Evolutionary conservation across 768 basidiomycete genomes (phyloP).

Genomic region (Terana coerulea): DNA sequence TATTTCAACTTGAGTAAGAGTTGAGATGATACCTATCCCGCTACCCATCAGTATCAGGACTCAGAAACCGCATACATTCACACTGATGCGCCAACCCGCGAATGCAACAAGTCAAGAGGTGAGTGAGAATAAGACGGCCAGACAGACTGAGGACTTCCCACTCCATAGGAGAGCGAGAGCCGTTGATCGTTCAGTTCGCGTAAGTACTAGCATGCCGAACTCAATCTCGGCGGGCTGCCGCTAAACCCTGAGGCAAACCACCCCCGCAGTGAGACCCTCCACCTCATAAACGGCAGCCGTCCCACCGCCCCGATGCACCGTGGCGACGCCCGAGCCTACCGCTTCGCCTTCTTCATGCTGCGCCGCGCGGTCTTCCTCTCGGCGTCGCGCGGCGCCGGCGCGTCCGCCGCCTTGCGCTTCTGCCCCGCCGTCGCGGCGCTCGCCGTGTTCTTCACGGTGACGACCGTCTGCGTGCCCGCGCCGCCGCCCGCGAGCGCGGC

Average conservation of each 20-base stretch:
- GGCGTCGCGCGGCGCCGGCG: constrained; percentile 20
- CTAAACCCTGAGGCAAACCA: neutral
- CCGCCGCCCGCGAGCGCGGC: constrained; percentile 38
- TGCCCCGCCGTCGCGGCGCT: constrained; percentile 30
- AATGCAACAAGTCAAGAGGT: too few relatives aligned
- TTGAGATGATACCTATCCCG: too few relatives aligned
- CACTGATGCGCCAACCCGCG: too few relatives aligned
- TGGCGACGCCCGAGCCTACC: too few relatives aligned
- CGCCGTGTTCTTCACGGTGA: constrained; percentile 68
- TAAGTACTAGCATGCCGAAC: neutral
- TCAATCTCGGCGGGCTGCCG: neutral
- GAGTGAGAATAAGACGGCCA: too few relatives aligned
- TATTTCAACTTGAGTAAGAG: too few relatives aligned
- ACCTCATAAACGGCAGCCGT: neutral
- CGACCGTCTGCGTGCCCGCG: constrained; percentile 57
- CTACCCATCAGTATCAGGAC: too few relatives aligned
- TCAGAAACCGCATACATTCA: too few relatives aligned
- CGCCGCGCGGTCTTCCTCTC: constrained; percentile 34
- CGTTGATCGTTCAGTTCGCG: neutral
- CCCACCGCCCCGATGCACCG: too few relatives aligned
- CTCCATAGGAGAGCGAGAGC: neutral
- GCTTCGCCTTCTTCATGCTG: constrained; percentile 39
- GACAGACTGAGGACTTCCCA: too few relatives aligned
- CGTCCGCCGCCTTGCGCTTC: constrained; percentile 58
- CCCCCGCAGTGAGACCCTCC: neutral